Conservation (phyloP, 2,329 filamentous ascomycete genomes). For the Aureobasidium musti region DNA sequence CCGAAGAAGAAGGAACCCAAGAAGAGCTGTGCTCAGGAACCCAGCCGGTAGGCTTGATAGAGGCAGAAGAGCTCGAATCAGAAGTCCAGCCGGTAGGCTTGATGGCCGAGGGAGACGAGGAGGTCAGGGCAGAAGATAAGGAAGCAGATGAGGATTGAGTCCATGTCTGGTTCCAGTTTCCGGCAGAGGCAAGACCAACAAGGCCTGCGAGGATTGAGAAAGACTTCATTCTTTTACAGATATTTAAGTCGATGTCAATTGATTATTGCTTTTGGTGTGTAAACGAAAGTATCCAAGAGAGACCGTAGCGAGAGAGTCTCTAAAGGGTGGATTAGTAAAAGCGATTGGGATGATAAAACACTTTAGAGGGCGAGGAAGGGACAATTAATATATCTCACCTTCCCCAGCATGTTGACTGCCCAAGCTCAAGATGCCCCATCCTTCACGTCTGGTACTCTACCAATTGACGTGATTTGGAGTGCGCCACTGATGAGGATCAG, state of each 20-base stretch:
- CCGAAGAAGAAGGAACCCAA: constrained; percentile 34
- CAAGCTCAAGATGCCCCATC: constrained; percentile 18
- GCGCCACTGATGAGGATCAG: constrained; percentile 30
- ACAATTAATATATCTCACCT: constrained; percentile 21
- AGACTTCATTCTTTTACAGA: constrained; percentile 26
- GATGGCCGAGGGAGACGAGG: constrained; percentile 2
- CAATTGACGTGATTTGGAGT: constrained; percentile 29
- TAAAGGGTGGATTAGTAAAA: constrained; percentile 33
- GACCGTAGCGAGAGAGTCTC: constrained; percentile 54
- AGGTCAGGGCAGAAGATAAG: constrained; percentile 9
- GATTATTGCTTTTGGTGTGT: background rate
- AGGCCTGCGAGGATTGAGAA: constrained; percentile 28
- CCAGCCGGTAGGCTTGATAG: constrained; percentile 1
- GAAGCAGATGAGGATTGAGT: constrained; percentile 1
- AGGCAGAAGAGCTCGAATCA: constrained; percentile 7
- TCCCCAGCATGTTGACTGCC: constrained; percentile 21
- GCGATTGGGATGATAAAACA: constrained; percentile 12
- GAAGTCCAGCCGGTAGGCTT: background rate
- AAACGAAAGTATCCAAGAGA: constrained; percentile 40
- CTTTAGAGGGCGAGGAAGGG: background rate
- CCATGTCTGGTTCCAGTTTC: constrained; percentile 11
- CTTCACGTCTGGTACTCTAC: constrained; percentile 12
- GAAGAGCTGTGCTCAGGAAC: constrained; percentile 30
- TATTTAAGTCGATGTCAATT: background rate
- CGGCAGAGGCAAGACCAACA: constrained; percentile 26